These are phyloP conservation scores for Petunia secreta DNA, from an alignment of 257 asterid genomes.

Conservation along the genomic window DNA sequence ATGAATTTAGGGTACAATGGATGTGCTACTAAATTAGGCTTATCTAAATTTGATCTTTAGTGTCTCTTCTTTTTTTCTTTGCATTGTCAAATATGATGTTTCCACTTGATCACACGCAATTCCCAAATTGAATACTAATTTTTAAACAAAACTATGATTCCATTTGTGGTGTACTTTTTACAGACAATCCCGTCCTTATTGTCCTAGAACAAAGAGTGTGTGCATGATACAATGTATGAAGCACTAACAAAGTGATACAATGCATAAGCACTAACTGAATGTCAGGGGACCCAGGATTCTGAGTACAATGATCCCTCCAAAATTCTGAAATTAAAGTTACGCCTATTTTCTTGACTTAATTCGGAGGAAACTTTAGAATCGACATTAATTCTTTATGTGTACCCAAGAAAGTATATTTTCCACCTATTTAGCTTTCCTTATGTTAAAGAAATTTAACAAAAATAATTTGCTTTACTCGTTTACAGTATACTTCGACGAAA, in stretches of 20 bases:
- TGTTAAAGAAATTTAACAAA: too few species aligned
- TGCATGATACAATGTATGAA: conserved; percentile 18
- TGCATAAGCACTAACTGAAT: not conserved
- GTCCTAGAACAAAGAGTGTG: not conserved
- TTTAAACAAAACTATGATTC: not conserved
- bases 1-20: not conserved
- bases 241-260: not conserved
- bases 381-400: too few species aligned
- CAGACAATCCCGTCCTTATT: not conserved
- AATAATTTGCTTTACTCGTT: too few species aligned
- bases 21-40: not conserved
- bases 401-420: too few species aligned
- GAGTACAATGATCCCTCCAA: not conserved
- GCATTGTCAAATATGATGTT: conserved; percentile 10
- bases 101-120: not conserved
- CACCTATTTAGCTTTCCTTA: too few species aligned
- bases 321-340: not conserved
- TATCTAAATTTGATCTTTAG: not conserved
- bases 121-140: not conserved
- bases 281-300: not conserved
- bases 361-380: too few species aligned
- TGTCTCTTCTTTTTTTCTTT: conserved; percentile 2
- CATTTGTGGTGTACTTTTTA: not conserved
- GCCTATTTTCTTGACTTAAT: not conserved
- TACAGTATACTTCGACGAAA: too few species aligned